phyloP scores from a whole-genome alignment of 208 protist genomes.

The Leishmania braziliensis region DNA sequence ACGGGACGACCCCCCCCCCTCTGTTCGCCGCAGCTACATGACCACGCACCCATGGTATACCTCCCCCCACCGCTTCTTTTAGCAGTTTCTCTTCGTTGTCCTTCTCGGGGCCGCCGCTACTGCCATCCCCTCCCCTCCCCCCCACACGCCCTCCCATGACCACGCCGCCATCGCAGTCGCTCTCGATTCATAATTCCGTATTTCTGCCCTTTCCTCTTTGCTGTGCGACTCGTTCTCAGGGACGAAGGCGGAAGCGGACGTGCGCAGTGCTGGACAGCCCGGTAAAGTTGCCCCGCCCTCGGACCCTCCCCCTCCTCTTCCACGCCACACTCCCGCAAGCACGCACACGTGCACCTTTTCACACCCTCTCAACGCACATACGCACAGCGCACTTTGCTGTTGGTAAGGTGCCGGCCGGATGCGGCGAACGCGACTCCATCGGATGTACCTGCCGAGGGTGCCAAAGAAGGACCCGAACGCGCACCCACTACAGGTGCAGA shows the following conservation, averaged over 20 bases:
- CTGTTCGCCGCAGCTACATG: neutral
- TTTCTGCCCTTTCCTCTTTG: neutral
- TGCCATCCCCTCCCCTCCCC: neutral
- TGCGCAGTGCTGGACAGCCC: neutral
- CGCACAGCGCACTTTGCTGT: neutral
- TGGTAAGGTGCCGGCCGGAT: constrained; percentile 6
- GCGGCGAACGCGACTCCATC: constrained; percentile 16
- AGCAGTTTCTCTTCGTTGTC: neutral
- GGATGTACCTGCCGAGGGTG: constrained; percentile 76
- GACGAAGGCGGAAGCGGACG: neutral
- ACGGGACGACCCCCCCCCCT: neutral
- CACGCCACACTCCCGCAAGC: neutral
- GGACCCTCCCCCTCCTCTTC: neutral
- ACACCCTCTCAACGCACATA: neutral
- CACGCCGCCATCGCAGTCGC: neutral
- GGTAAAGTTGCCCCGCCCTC: neutral
- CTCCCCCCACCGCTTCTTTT: no score
- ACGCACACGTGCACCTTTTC: neutral
- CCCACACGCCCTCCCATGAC: neutral
- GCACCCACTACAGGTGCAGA: constrained; percentile 59
- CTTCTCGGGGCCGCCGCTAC: neutral
- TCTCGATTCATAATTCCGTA: neutral
- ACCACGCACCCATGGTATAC: neutral
- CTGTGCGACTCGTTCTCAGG: no score
- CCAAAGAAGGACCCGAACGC: constrained; percentile 37